Conservation (phyloP, 345 rosid genomes). For the Geranium rotundifolium region DNA sequence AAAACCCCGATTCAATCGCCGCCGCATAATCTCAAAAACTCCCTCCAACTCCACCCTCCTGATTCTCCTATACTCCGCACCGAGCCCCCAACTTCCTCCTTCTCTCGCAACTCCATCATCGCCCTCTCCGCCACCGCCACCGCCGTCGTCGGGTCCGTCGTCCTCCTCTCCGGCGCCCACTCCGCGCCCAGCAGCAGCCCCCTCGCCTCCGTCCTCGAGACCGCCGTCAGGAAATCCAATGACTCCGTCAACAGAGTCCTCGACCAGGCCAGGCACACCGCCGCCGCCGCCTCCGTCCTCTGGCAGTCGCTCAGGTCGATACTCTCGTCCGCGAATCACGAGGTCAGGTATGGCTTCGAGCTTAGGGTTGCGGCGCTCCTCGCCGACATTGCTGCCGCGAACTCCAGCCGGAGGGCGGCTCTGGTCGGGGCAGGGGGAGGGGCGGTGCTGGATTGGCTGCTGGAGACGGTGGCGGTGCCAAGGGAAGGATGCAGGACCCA, state of each 20-base stretch:
- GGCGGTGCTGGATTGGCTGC: conserved; percentile 86
- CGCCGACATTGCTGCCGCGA: conserved; percentile 84
- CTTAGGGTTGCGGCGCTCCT: conserved; percentile 75
- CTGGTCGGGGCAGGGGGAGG: conserved; percentile 82
- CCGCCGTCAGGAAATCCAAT: conserved; percentile 34
- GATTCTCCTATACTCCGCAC: conserved; percentile 13
- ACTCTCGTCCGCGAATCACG: conserved; percentile 85
- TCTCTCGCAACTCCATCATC: conserved; percentile 31
- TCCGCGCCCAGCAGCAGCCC: conserved; percentile 17
- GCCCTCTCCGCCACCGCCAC: conserved; percentile 57
- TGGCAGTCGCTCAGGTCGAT: conserved; percentile 92
- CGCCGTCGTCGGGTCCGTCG: conserved; percentile 33
- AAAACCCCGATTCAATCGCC: conserved; percentile 8
- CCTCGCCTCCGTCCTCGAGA: conserved; percentile 33
- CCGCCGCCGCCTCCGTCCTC: conserved; percentile 67
- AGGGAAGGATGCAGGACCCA: conserved; percentile 57
- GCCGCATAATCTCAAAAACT: conserved; percentile 18
- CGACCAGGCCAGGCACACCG: conserved; percentile 56
- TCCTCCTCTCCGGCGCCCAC: conserved; percentile 17
- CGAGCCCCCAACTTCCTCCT: conserved; percentile 12
- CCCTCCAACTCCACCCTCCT: conserved; percentile 18
- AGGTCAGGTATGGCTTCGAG: conserved; percentile 85
- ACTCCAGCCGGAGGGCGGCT: conserved; percentile 65
- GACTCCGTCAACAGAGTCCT: conserved; percentile 53
- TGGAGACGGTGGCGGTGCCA: conserved; percentile 61